Percentiles rank a stretch among this genome's conserved stretches.
Conservation (phyloP, 225 moss, liverwort and hornwort species). For the Straminergon stramineum region DNA sequence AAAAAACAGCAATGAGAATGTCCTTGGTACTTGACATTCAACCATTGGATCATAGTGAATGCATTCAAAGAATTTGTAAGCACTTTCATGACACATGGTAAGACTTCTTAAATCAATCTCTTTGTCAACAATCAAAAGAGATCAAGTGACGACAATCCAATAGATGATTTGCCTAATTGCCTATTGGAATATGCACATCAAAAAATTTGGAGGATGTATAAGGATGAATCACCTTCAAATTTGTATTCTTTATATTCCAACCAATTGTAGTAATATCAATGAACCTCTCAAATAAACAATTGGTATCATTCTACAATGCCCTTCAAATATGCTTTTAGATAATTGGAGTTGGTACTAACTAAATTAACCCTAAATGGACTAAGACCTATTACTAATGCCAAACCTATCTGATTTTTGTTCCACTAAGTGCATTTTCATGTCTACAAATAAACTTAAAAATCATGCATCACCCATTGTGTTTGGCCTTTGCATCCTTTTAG, state of each 20-base stretch:
- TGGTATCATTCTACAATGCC: neutral
- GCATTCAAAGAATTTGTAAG: neutral
- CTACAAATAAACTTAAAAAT: neutral
- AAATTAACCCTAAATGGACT: fast-evolving
- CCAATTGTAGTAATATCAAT: neutral
- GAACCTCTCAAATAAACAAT: too few relatives aligned
- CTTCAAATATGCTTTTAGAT: neutral
- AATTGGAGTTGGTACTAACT: neutral
- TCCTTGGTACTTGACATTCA: neutral
- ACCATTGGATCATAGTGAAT: fast-evolving
- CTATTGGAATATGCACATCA: neutral
- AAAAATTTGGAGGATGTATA: neutral
- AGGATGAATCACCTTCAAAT: neutral
- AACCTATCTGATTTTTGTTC: fast-evolving
- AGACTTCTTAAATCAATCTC: neutral
- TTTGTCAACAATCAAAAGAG: fast-evolving
- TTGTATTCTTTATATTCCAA: neutral
- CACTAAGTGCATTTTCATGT: neutral
- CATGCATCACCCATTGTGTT: fast-evolving
- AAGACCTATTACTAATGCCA: neutral
- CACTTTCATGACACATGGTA: fast-evolving
- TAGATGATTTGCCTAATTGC: neutral
- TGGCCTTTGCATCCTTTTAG: neutral
- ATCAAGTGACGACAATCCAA: fast-evolving
- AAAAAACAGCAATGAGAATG: fast-evolving